Evolutionary conservation across 352 stramenopile species (phyloP).

Genomic region (Phytophthora uliginosa): DNA sequence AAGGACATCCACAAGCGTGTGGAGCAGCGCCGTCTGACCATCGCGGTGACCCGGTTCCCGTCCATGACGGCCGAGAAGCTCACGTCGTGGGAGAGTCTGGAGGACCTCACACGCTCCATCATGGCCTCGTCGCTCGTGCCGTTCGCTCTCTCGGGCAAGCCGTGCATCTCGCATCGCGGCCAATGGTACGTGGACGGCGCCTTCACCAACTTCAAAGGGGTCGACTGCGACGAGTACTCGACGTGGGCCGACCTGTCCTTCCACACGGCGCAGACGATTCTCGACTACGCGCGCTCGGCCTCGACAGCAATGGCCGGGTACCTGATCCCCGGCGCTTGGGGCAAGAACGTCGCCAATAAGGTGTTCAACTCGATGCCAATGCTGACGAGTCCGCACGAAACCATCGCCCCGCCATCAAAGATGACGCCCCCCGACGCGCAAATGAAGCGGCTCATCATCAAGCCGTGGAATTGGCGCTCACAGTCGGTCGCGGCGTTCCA

Average conservation of each 20-base stretch:
- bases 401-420: constrained; percentile 39
- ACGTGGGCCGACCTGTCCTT: constrained; percentile 67
- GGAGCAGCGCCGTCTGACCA: constrained; percentile 48
- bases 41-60: constrained; percentile 74
- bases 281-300: constrained; percentile 49
- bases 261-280: constrained; percentile 56
- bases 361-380: constrained; percentile 55
- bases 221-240: constrained; percentile 69
- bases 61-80: constrained; percentile 64
- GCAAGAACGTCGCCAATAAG: constrained; percentile 57
- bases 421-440: neutral
- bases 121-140: constrained; percentile 72
- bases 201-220: constrained; percentile 80
- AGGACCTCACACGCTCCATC: constrained; percentile 78
- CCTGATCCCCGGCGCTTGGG: constrained; percentile 48
- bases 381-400: constrained; percentile 58
- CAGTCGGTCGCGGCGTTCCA: constrained; percentile 64
- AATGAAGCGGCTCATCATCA: constrained; percentile 59
- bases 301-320: constrained; percentile 50
- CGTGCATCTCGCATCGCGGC: constrained; percentile 67
- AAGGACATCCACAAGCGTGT: constrained; percentile 57
- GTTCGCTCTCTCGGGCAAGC: constrained; percentile 71
- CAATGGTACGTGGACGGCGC: constrained; percentile 80
- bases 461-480: constrained; percentile 72
- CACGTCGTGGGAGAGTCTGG: constrained; percentile 61